Base-by-base conservation (phyloP, 345 rosid genomes). In the Brassica nigra region DNA sequence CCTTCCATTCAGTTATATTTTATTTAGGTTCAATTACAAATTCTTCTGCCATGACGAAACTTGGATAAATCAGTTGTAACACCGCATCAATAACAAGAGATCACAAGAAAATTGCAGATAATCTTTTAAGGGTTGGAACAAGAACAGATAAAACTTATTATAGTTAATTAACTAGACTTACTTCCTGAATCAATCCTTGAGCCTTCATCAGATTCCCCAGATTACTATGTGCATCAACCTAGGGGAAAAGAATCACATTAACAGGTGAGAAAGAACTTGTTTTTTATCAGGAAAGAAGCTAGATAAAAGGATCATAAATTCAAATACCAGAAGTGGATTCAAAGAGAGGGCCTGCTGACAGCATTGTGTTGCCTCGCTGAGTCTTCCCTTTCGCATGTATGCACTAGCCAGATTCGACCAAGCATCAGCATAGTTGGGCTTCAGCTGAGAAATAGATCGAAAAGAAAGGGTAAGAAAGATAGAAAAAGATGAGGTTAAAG, bases 331-430 rank as follows among this genome's bases (percentile, higher is more conserved):
- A 64, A 81, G 95, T 20, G 99, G 99, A 84, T 96, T 93, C 69
- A 96, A 66, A 28, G 90, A 87, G 73, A 96, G 86, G 3, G 99
- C 99, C 80, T 93, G 99, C 52, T 93, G 94, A 81, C 97, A 96
- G 82, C 99, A 96, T 77, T 92, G 97, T 4, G 90, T 84, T n/a
- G 97, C 99, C 89, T 96, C 99, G 28, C 33, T 92, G 70, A 90
- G 90, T 82, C 97, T 89, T 83, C 99, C 98, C 80, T 93, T 96
- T 6, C 95, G 86, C 97, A 96, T 90, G 86, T 96, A 96, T 16
- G 98, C 97, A 86, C 97, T 96, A 20, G 97, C 99, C 78, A 96
- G 82, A 82, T 96, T 96, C 4, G 98, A 93, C 99, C 99, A 96
- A 31, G 97, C 98, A 90, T 96, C 99, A 75, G 97, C 92, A 77